Evolutionary conservation across 2,329 filamentous ascomycete species (phyloP).

Genomic region (Fusarium bulbicola): DNA sequence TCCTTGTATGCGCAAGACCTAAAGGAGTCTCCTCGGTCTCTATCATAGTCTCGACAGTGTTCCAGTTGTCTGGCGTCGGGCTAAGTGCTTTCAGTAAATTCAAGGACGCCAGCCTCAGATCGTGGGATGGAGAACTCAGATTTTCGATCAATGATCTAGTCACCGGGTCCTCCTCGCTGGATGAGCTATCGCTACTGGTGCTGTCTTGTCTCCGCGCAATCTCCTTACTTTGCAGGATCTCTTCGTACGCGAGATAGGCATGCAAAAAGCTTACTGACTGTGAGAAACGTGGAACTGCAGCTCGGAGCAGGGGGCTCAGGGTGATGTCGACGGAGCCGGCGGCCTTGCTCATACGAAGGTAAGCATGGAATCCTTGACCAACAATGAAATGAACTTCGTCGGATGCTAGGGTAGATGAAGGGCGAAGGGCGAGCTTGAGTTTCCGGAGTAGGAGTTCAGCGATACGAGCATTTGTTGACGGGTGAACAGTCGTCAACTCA

Average conservation of each 20-base stretch:
- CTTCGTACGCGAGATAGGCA: conserved; percentile 67
- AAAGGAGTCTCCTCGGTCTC: conserved; percentile 83
- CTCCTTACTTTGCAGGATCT: conserved; percentile 38
- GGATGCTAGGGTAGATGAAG: conserved; percentile 65
- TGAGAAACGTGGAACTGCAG: conserved; percentile 72
- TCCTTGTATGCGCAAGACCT: conserved; percentile 78
- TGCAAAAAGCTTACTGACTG: conserved; percentile 73
- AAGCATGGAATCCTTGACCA: conserved; percentile 78
- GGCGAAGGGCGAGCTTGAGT: conserved; percentile 70
- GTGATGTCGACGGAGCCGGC: conserved; percentile 66
- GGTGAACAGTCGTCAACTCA: conserved; percentile 69
- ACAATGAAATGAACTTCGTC: conserved; percentile 77
- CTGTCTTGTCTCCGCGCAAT: conserved; percentile 37
- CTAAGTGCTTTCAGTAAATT: conserved; percentile 72
- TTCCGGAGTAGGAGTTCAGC: conserved; percentile 72
- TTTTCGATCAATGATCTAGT: conserved; percentile 74
- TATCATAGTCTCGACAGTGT: conserved; percentile 66
- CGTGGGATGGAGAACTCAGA: conserved; percentile 77
- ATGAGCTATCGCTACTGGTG: conserved; percentile 54
- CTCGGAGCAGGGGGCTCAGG: conserved; percentile 72
- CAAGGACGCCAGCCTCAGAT: conserved; percentile 77
- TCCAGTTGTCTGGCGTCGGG: conserved; percentile 32
- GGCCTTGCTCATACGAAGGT: conserved; percentile 71
- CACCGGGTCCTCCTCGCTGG: conserved; percentile 66
- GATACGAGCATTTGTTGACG: conserved; percentile 72